Conservation (phyloP, 257 asterid genomes). For the Solanum dulcamara region DNA sequence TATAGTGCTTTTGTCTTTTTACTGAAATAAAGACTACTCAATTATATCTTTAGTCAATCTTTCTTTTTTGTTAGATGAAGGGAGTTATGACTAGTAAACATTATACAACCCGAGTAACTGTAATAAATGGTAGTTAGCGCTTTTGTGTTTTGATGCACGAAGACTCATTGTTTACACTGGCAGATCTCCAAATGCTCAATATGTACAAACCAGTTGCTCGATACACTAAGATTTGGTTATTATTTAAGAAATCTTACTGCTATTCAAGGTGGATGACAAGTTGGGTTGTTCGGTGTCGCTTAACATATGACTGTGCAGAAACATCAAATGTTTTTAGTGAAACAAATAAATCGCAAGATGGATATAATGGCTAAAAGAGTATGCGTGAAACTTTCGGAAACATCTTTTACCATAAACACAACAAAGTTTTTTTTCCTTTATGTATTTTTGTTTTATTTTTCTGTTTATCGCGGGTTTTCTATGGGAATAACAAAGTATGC, state of each 20-base stretch:
- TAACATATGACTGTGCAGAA: neutral
- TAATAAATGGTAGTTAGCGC: neutral
- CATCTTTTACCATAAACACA: neutral
- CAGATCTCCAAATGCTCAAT: neutral
- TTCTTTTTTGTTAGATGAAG: neutral
- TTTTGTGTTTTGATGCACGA: neutral
- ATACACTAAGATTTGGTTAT: neutral
- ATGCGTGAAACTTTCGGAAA: neutral
- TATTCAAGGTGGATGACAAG: neutral
- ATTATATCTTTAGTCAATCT: neutral
- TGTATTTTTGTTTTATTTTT: neutral
- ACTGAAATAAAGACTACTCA: neutral
- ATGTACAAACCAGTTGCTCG: neutral
- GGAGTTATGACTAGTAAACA: neutral
- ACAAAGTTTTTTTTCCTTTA: neutral
- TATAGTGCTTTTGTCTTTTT: neutral
- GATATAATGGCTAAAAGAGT: neutral
- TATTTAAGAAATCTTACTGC: neutral
- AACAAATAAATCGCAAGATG: neutral
- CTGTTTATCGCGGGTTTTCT: neutral
- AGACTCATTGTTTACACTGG: neutral
- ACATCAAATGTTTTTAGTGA: neutral
- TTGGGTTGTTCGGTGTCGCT: neutral
- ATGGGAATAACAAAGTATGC: neutral
- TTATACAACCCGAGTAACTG: neutral